Percentiles rank a stretch among this genome's conserved stretches.
phyloP scores from a whole-genome alignment of 2,329 filamentous ascomycete genomes.

The Parasarocladium wereldwijsianum region DNA sequence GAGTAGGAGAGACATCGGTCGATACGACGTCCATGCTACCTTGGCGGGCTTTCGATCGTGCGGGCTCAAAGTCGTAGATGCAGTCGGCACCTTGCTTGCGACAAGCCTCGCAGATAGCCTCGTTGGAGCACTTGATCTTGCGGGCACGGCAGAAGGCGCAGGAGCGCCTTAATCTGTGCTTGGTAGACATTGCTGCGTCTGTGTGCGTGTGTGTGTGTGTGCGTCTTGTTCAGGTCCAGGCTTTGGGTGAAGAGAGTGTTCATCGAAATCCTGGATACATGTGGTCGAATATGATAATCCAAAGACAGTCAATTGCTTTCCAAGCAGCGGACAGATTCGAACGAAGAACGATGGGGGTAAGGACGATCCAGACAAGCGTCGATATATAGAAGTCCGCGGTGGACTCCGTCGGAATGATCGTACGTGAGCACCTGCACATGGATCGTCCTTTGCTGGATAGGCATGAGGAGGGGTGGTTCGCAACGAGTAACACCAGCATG shows the following conservation, averaged over 20 bases:
- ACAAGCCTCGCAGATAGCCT: slow-evolving; percentile 21
- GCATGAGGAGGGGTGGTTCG: too few species aligned
- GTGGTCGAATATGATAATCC: background rate
- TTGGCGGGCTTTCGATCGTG: slow-evolving; percentile 14
- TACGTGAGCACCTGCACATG: too few species aligned
- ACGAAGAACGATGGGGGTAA: background rate
- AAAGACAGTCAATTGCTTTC: background rate
- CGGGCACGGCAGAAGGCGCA: slow-evolving; percentile 22
- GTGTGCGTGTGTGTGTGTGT: too few species aligned
- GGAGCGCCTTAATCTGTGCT: slow-evolving; percentile 18
- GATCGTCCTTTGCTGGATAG: too few species aligned
- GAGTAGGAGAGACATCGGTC: slow-evolving; percentile 4
- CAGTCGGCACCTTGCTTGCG: slow-evolving; percentile 20
- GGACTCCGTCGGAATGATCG: too few species aligned
- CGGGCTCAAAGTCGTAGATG: slow-evolving; percentile 22
- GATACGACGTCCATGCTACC: slow-evolving; percentile 13
- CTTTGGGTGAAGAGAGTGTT: background rate
- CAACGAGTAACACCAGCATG: too few species aligned
- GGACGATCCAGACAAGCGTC: background rate
- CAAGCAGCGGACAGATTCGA: background rate
- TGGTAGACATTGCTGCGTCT: slow-evolving; percentile 16
- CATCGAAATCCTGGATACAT: background rate
- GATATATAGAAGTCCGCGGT: slow-evolving; percentile 4
- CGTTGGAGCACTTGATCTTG: slow-evolving; percentile 24
- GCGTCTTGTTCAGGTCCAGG: too few species aligned